A percentile compares a stretch with the other conserved stretches of the same genome.
Conservation (phyloP, 805 yeast species). For the Saccharomycopsis sp. region DNA sequence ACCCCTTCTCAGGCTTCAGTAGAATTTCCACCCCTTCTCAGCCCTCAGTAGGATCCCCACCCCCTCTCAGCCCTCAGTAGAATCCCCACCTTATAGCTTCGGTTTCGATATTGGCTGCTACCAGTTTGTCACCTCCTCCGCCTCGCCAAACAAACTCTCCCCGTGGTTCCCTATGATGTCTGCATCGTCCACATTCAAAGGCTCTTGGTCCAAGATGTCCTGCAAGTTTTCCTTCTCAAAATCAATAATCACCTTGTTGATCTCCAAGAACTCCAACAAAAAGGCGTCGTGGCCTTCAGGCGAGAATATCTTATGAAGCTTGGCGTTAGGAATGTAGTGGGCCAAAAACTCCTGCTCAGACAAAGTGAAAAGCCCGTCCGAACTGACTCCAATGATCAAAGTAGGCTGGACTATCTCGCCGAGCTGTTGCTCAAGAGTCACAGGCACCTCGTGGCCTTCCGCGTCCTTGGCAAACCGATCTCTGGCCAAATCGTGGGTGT, state of each 20-base stretch:
- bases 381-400: conserved; percentile 77
- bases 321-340: conserved; percentile 60
- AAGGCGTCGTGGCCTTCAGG: conserved; percentile 99
- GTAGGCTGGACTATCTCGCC: conserved; percentile 63
- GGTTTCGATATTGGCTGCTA: conserved; percentile 26
- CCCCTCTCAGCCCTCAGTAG: too few species aligned
- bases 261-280: conserved; percentile 76
- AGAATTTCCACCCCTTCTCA: too few species aligned
- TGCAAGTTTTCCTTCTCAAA: conserved; percentile 56
- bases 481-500: conserved; percentile 90
- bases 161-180: conserved; percentile 38
- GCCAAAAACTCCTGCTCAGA: conserved; percentile 87
- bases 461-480: conserved; percentile 42
- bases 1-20: too few species aligned
- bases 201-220: conserved; percentile 46
- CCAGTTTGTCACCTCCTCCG: conserved; percentile 93
- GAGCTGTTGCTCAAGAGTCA: conserved; percentile 44
- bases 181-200: conserved; percentile 34
- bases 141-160: conserved; percentile 84
- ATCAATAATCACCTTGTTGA: conserved; percentile 61
- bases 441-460: conserved; percentile 1
- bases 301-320: conserved; percentile 67
- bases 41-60: too few species aligned
- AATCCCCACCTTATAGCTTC: background rate
- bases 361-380: conserved; percentile 89